These are phyloP conservation scores for Saturnispora ahearnii DNA, from an alignment of 805 yeast genomes.

Conservation along the genomic window DNA sequence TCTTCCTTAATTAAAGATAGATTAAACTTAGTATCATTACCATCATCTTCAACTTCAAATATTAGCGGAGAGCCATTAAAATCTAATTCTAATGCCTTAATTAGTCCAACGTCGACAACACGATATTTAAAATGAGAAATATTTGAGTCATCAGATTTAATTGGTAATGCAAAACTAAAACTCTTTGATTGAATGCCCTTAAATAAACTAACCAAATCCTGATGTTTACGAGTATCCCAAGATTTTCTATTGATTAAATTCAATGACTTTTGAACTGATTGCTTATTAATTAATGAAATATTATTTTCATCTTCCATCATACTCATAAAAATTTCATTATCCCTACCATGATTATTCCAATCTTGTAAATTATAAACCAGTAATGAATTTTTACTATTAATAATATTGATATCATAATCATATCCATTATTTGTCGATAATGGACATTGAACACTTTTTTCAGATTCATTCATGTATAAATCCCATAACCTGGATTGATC, in stretches of 20 bases:
- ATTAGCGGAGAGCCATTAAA: conserved; percentile 19
- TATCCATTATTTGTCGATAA: conserved; percentile 16
- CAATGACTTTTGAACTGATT: conserved; percentile 17
- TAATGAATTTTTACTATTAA: conserved; percentile 23
- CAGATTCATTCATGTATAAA: conserved; percentile 23
- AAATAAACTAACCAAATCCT: conserved; percentile 7
- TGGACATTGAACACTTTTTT: conserved; percentile 20
- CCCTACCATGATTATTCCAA: conserved; percentile 10
- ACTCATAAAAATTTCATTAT: conserved; percentile 1
- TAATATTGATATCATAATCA: conserved; percentile 25
- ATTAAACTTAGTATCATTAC: conserved; percentile 5
- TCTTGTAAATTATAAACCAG: conserved; percentile 16
- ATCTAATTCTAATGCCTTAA: conserved; percentile 24
- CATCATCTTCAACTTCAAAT: conserved; percentile 23
- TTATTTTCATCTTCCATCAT: conserved; percentile 10
- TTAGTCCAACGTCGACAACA: conserved; percentile 16
- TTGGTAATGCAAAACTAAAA: conserved; percentile 4
- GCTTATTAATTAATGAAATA: conserved; percentile 14
- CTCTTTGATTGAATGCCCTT: conserved; percentile 9
- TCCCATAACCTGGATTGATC: conserved; percentile 9
- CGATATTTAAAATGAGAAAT: conserved; percentile 5
- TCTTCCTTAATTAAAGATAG: conserved; percentile 5
- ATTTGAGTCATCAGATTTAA: background rate
- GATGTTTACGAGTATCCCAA: conserved; percentile 14
- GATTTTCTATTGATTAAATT: conserved; percentile 16